phyloP scores from a whole-genome alignment of 805 yeast species.

The Yamadazyma akitaensis region DNA sequence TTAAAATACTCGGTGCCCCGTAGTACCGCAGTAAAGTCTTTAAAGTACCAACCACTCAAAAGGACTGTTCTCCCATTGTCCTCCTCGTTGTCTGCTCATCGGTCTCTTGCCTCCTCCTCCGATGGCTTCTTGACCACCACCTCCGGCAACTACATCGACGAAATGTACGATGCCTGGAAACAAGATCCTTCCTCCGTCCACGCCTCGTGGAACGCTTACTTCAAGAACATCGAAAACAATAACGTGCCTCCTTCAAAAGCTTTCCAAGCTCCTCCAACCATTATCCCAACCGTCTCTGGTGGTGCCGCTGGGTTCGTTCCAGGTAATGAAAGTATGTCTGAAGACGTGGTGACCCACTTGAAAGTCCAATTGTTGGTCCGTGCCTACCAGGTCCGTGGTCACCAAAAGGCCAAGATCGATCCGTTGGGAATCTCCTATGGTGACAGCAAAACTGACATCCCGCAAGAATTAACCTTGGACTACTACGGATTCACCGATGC shows the following conservation, averaged over 20 bases:
- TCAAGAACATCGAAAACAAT: conserved; percentile 79
- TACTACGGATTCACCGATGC: conserved; percentile 88
- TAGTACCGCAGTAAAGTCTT: conserved; percentile 7
- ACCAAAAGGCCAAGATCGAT: conserved; percentile 89
- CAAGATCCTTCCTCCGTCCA: conserved; percentile 89
- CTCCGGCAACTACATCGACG: conserved; percentile 91
- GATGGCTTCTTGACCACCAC: conserved; percentile 82
- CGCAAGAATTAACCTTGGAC: conserved; percentile 87
- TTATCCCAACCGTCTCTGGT: conserved; percentile 78
- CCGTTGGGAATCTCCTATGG: conserved; percentile 92
- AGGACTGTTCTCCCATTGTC: neutral
- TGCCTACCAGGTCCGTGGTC: conserved; percentile 99
- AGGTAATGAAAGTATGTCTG: conserved; percentile 45
- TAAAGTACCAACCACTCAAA: neutral
- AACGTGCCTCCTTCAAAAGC: conserved; percentile 71
- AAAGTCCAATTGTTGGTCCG: conserved; percentile 95
- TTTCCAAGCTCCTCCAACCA: conserved; percentile 86
- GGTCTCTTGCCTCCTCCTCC: conserved; percentile 14
- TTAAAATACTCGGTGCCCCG: conserved; percentile 37
- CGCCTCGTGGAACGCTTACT: conserved; percentile 95
- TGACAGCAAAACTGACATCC: conserved; percentile 53
- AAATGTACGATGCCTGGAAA: conserved; percentile 95
- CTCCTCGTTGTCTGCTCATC: conserved; percentile 5
- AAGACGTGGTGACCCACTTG: conserved; percentile 80
- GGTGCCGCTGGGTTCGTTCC: conserved; percentile 67